These are phyloP conservation scores for Hypomontagnella monticulosa DNA, from an alignment of 495 filamentous ascomycete species.

Conservation along the genomic window DNA sequence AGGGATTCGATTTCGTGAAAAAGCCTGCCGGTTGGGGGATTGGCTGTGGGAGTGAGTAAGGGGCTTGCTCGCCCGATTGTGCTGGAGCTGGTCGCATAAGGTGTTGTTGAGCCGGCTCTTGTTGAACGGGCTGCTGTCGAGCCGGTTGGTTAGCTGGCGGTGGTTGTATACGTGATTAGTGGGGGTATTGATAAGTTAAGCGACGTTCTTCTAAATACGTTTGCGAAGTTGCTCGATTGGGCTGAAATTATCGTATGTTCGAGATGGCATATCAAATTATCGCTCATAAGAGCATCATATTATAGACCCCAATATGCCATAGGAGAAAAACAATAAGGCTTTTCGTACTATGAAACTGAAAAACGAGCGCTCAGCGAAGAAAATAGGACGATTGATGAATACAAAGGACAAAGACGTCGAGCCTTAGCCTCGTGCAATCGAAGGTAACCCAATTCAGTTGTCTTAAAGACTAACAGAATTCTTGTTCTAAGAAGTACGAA, in stretches of 20 bases:
- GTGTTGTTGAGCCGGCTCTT: too few species aligned
- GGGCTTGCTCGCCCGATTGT: background rate
- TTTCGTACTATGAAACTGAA: background rate
- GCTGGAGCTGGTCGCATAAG: too few species aligned
- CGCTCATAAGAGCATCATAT: constrained; percentile 11
- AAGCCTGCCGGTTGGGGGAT: background rate
- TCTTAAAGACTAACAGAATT: constrained; percentile 15
- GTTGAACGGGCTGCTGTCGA: too few species aligned
- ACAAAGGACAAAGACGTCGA: constrained; percentile 30
- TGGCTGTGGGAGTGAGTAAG: background rate
- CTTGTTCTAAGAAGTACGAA: constrained; percentile 24
- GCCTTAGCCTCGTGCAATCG: background rate
- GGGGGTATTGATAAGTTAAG: too few species aligned
- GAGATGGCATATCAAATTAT: too few species aligned
- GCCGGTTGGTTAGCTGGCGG: too few species aligned
- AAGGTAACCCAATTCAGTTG: constrained; percentile 17
- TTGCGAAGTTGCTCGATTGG: too few species aligned
- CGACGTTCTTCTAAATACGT: too few species aligned
- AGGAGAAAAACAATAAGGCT: background rate
- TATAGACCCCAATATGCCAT: background rate
- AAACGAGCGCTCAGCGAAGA: constrained; percentile 4
- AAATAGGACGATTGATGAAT: constrained; percentile 22
- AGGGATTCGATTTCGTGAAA: background rate
- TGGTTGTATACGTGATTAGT: too few species aligned
- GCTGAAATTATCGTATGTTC: too few species aligned